Percentiles rank a stretch among this genome's conserved stretches.
These are phyloP conservation scores for Saussurea involucrata DNA, from an alignment of 129 eudicot genomes.

Conservation along the genomic window DNA sequence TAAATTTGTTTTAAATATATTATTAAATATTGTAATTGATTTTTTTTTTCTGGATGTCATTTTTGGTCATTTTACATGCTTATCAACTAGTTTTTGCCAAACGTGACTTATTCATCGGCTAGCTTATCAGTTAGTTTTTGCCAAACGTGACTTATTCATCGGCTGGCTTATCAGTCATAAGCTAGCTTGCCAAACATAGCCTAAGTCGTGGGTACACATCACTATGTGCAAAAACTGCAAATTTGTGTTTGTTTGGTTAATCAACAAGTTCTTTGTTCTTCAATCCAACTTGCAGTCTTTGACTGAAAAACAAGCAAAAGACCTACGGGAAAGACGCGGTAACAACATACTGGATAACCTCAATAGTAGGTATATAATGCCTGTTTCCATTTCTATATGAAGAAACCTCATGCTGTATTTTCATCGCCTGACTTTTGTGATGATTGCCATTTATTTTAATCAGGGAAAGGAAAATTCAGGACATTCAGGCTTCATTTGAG, in stretches of 20 bases:
- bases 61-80: too few relatives aligned
- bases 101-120: too few relatives aligned
- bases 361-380: constrained; percentile 52
- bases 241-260: constrained; percentile 8
- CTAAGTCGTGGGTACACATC: constrained; percentile 9
- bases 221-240: not conserved
- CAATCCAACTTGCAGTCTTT: constrained; percentile 49
- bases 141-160: too few relatives aligned
- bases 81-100: too few relatives aligned
- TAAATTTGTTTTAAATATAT: too few relatives aligned
- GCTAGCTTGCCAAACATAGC: too few relatives aligned
- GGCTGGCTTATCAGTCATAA: too few relatives aligned
- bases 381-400: not conserved
- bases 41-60: too few relatives aligned
- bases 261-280: not conserved
- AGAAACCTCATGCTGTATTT: not conserved
- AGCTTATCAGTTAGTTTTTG: too few relatives aligned
- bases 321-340: constrained; percentile 66
- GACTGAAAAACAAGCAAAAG: constrained; percentile 91
- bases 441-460: not conserved
- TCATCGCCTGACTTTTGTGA: constrained; percentile 7
- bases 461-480: constrained; percentile 84
- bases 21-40: too few relatives aligned
- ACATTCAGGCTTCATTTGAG: constrained; percentile 81
- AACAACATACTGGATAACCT: constrained; percentile 54